These are phyloP conservation scores for Glonium stellatum DNA, from an alignment of 495 filamentous ascomycete genomes.

Conservation along the genomic window DNA sequence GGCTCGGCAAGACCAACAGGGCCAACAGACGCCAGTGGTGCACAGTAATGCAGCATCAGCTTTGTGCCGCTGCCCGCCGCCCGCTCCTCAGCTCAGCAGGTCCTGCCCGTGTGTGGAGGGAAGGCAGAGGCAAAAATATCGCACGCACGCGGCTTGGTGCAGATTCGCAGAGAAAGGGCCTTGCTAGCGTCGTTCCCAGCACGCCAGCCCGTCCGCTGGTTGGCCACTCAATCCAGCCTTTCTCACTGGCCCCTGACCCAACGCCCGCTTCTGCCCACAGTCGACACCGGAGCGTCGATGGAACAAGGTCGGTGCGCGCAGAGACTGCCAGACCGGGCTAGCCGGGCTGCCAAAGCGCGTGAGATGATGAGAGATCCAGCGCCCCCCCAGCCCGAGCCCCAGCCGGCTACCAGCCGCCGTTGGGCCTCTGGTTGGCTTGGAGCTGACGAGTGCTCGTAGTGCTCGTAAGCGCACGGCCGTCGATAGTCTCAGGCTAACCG, in stretches of 20 bases:
- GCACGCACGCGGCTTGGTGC: slow-evolving; percentile 3
- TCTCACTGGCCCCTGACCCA: slow-evolving; percentile 1
- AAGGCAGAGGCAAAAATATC: slow-evolving; percentile 3
- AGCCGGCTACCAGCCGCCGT: background rate
- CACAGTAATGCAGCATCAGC: no score
- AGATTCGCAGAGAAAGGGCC: background rate
- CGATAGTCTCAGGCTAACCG: background rate
- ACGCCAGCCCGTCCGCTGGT: background rate
- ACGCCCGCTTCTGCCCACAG: background rate
- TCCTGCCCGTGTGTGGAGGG: background rate
- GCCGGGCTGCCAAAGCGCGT: background rate
- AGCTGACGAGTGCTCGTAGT: slow-evolving; percentile 25
- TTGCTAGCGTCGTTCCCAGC: background rate
- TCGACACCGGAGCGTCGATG: background rate
- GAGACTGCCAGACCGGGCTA: background rate
- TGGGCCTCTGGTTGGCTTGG: background rate
- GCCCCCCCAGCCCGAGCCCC: background rate
- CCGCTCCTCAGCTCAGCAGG: background rate
- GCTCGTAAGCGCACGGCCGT: slow-evolving; percentile 26
- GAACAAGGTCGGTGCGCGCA: background rate
- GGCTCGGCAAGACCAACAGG: background rate
- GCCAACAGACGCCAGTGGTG: no score
- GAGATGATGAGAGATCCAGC: background rate
- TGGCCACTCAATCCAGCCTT: background rate
- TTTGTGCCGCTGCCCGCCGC: no score